phyloP scores from a whole-genome alignment of 495 filamentous ascomycete species.

The Neurospora sp. region DNA sequence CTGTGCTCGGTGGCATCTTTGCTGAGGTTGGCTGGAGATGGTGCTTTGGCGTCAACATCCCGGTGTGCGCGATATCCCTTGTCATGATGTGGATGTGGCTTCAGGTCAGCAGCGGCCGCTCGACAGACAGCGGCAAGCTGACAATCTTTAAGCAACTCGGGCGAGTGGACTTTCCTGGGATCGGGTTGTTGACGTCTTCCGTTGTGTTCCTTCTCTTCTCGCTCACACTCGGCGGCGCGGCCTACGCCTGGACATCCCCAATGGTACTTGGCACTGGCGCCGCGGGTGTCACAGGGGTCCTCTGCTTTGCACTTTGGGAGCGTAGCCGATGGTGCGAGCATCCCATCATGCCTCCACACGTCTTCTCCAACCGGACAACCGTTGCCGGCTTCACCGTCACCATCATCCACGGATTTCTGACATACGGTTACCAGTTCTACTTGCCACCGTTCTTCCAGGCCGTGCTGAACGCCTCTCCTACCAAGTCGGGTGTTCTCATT shows the following conservation, averaged over 20 bases:
- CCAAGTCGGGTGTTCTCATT: conserved; percentile 32
- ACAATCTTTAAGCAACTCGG: conserved; percentile 4
- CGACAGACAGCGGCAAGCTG: neutral
- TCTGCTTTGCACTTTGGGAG: conserved; percentile 19
- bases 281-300: conserved; percentile 13
- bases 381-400: conserved; percentile 17
- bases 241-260: conserved; percentile 15
- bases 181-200: conserved; percentile 17
- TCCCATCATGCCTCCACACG: conserved; percentile 23
- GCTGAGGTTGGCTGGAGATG: conserved; percentile 34
- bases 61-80: conserved; percentile 14
- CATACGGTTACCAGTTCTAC: conserved; percentile 35
- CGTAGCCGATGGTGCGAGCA: conserved; percentile 13
- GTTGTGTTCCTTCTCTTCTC: conserved; percentile 25
- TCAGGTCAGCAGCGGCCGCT: conserved; percentile 12
- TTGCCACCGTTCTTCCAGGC: conserved; percentile 41
- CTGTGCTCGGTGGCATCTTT: conserved; percentile 67
- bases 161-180: conserved; percentile 21
- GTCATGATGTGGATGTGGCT: conserved; percentile 22
- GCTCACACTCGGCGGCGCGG: conserved; percentile 20
- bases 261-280: conserved; percentile 10
- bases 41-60: conserved; percentile 22
- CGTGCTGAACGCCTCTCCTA: conserved; percentile 21
- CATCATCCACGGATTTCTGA: conserved; percentile 20
- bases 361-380: conserved; percentile 29